Base-by-base conservation (phyloP, 139 green algal species). In the Auxenochlorella protothecoides region DNA sequence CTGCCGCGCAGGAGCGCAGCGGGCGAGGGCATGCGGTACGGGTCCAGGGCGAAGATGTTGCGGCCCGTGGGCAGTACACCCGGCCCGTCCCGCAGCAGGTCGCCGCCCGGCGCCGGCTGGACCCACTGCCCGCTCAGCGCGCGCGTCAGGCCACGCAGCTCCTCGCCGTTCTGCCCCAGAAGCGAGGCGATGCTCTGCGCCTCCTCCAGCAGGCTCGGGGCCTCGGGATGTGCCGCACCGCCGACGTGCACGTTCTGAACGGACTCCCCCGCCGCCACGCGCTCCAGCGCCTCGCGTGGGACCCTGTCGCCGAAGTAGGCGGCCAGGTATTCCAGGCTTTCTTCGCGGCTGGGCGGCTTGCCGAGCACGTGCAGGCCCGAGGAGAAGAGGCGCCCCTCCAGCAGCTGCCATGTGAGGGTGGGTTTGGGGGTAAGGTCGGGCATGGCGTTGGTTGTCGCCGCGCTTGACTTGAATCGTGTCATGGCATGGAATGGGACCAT, bases 1-100 rank as follows among this genome's bases (percentile, higher is more conserved):
- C 75, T 66, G 0, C 94, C 94, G 3, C 94, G 77, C 55, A 86
- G 80, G 73, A 88, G 72, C 10, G 94, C 94, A 14, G 92, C 85
- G 55, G 83, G 72, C 27, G 77, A 85, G 14, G 94, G 94, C 94
- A 99, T 99, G 66, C 94, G 83, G 84, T 99, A 99, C 1, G 94
- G 94, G 79, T 99, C 94, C 53, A 98, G 81, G 4, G 94, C 94
- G 79, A 97, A 90, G 76, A 99, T 98, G 87, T 99, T 99, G 62
- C 94, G 87, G 51, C 94, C 89, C 51, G 93, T 98, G 61, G 93
- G 93, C 73, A 98, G 84, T 12, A 98, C 93, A 73, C 67, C 72
- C 15, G 89, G 80, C 2, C 94, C 94, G 71, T 99, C 94, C 8
- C 94, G 66, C 71, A 99, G 85, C 76, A 99, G 84, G 80, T 99